phyloP scores from a whole-genome alignment of 306 rosid genomes.

The Begonia loranthoides region DNA sequence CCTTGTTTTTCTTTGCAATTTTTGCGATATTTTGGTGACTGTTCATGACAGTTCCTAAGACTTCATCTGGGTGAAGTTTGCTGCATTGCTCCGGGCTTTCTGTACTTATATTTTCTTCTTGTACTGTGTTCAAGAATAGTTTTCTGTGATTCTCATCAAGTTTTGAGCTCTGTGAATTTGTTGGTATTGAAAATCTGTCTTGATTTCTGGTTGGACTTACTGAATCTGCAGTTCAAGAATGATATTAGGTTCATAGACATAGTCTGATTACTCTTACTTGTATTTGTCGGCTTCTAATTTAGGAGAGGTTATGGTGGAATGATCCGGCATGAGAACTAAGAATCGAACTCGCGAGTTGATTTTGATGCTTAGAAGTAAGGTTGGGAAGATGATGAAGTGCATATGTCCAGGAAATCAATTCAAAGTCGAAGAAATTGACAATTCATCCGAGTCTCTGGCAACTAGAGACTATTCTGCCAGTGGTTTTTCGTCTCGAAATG shows the following conservation, averaged over 20 bases:
- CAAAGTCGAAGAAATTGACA: constrained; percentile 33
- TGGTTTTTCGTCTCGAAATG: constrained; percentile 64
- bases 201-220: too few relatives aligned
- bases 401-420: constrained; percentile 58
- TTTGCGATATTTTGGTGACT: constrained; percentile 17
- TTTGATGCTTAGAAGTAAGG: constrained; percentile 21
- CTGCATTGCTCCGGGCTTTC: constrained; percentile 7
- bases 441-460: constrained; percentile 82
- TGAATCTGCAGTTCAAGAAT: too few relatives aligned
- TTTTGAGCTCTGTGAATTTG: too few relatives aligned
- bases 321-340: constrained; percentile 47
- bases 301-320: constrained; percentile 29
- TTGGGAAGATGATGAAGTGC: constrained; percentile 62
- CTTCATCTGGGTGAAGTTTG: constrained; percentile 21
- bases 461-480: constrained; percentile 92
- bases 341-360: constrained; percentile 27
- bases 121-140: too few relatives aligned
- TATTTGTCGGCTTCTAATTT: constrained; percentile 12
- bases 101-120: constrained; percentile 5
- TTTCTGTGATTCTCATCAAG: too few relatives aligned
- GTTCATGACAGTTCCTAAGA: constrained; percentile 20
- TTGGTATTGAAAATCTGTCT: too few relatives aligned
- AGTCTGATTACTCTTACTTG: constrained; percentile 2
- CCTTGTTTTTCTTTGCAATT: constrained; percentile 25
- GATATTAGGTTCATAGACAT: constrained; percentile 3